A percentile compares a stretch with the other conserved stretches of the same genome.
These are phyloP conservation scores for Astragalus glycyphyllos DNA, from an alignment of 306 rosid species.

Conservation along the genomic window DNA sequence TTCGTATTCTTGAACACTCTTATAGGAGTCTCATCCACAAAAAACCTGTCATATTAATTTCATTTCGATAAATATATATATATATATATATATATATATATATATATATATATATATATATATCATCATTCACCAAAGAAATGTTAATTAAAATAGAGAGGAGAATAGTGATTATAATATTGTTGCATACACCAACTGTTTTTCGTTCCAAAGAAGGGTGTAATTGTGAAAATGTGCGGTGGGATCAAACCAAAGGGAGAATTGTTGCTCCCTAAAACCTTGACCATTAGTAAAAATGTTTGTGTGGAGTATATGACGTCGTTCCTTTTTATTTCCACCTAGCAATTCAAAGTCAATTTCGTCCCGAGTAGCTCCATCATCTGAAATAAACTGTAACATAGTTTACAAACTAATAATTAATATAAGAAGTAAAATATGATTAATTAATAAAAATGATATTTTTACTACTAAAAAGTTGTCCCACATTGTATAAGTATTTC, in stretches of 20 bases:
- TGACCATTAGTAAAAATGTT: slow-evolving; percentile 31
- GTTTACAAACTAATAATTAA: too few relatives aligned
- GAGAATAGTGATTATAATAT: too few relatives aligned
- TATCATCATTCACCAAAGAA: background rate
- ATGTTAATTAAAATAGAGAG: background rate
- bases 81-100: too few relatives aligned
- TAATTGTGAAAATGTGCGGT: slow-evolving; percentile 40
- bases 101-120: too few relatives aligned
- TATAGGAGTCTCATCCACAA: slow-evolving; percentile 35
- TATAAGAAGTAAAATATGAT: background rate
- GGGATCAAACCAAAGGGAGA: slow-evolving; percentile 43
- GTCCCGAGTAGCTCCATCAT: background rate
- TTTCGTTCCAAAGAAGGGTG: slow-evolving; percentile 39
- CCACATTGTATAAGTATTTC: too few relatives aligned
- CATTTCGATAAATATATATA: too few relatives aligned
- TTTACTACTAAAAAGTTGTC: too few relatives aligned
- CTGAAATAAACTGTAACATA: slow-evolving; percentile 35
- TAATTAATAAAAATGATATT: background rate
- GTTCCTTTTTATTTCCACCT: slow-evolving; percentile 9
- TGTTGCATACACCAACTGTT: slow-evolving; percentile 38
- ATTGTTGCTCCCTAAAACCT: slow-evolving; percentile 36
- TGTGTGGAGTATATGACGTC: slow-evolving; percentile 35
- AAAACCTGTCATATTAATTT: background rate
- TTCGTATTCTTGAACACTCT: slow-evolving; percentile 40
- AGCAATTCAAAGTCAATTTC: slow-evolving; percentile 51